Evolutionary conservation across 2,329 filamentous ascomycete genomes (phyloP).

Genomic region (Mollisia scopiformis): DNA sequence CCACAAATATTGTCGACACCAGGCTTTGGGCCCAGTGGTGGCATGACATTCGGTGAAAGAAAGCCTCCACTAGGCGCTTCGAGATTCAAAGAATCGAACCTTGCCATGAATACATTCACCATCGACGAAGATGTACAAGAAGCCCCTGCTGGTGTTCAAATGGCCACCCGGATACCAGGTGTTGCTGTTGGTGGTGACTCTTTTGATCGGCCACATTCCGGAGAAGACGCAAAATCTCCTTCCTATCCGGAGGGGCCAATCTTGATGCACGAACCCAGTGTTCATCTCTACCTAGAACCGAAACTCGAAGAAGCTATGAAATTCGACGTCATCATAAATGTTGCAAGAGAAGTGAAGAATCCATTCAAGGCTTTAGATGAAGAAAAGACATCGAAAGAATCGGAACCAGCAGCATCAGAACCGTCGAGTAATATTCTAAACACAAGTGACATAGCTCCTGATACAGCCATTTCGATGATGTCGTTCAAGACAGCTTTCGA

Average conservation of each 20-base stretch:
- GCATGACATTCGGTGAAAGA: slow-evolving; percentile 62
- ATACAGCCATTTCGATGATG: slow-evolving; percentile 59
- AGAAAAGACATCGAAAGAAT: slow-evolving; percentile 33
- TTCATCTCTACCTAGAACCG: slow-evolving; percentile 81
- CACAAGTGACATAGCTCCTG: slow-evolving; percentile 33
- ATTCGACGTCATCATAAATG: slow-evolving; percentile 85
- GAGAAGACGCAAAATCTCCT: slow-evolving; percentile 79
- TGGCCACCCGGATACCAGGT: slow-evolving; percentile 54
- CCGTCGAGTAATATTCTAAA: slow-evolving; percentile 7
- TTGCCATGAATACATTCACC: slow-evolving; percentile 31
- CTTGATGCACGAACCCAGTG: slow-evolving; percentile 76
- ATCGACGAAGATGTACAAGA: slow-evolving; percentile 42
- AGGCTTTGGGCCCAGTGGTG: slow-evolving; percentile 62
- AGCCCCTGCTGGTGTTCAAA: slow-evolving; percentile 61
- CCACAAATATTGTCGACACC: slow-evolving; percentile 66
- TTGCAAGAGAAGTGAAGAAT: slow-evolving; percentile 80
- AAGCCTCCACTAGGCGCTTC: slow-evolving; percentile 30
- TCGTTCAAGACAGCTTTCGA: slow-evolving; percentile 66
- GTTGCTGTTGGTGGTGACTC: slow-evolving; percentile 61
- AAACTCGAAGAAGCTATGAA: slow-evolving; percentile 75
- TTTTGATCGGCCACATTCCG: slow-evolving; percentile 70
- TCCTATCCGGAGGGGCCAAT: slow-evolving; percentile 83
- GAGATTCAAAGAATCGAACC: slow-evolving; percentile 34
- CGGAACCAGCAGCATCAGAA: slow-evolving; percentile 31
- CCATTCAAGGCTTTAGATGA: slow-evolving; percentile 59